A percentile compares a stretch with the other conserved stretches of the same genome.
Conservation (phyloP, 768 basidiomycete genomes). For the Psilocybe tampanensis region DNA sequence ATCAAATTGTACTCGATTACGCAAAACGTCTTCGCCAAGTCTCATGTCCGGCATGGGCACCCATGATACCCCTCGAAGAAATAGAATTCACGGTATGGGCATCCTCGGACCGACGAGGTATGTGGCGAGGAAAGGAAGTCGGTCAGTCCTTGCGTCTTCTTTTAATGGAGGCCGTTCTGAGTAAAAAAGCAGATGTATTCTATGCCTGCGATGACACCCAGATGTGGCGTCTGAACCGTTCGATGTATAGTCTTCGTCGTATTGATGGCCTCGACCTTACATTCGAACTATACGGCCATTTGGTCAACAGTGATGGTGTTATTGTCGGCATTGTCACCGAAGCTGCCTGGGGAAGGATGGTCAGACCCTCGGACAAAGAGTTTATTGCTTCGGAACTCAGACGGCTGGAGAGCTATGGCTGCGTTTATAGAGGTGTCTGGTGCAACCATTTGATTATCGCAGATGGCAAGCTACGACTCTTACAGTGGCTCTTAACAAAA, state of each 20-base stretch:
- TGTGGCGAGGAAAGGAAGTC: slow-evolving; percentile 15
- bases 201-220: slow-evolving; percentile 32
- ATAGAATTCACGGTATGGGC: slow-evolving; percentile 36
- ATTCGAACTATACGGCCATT: slow-evolving; percentile 36
- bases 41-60: slow-evolving; percentile 36
- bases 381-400: slow-evolving; percentile 34
- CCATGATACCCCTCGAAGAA: slow-evolving; percentile 37
- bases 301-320: slow-evolving; percentile 30
- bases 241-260: slow-evolving; percentile 32
- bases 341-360: slow-evolving; percentile 30
- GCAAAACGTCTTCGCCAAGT: slow-evolving; percentile 9
- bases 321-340: slow-evolving; percentile 39
- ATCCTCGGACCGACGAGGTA: slow-evolving; percentile 31
- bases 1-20: too few species aligned
- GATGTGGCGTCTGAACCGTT: slow-evolving; percentile 25
- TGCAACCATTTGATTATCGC: slow-evolving; percentile 32
- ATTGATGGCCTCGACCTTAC: slow-evolving; percentile 37
- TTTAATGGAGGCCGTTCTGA: too few species aligned
- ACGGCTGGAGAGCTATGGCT: slow-evolving; percentile 27
- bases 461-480: slow-evolving; percentile 37
- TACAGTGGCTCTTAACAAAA: slow-evolving; percentile 24
- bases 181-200: slow-evolving; percentile 27
- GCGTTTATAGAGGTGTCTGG: slow-evolving; percentile 25
- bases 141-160: too few species aligned
- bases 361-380: slow-evolving; percentile 29